phyloP scores from a whole-genome alignment of 176 grass and related monocot genomes.

The Rhynchospora pubera region DNA sequence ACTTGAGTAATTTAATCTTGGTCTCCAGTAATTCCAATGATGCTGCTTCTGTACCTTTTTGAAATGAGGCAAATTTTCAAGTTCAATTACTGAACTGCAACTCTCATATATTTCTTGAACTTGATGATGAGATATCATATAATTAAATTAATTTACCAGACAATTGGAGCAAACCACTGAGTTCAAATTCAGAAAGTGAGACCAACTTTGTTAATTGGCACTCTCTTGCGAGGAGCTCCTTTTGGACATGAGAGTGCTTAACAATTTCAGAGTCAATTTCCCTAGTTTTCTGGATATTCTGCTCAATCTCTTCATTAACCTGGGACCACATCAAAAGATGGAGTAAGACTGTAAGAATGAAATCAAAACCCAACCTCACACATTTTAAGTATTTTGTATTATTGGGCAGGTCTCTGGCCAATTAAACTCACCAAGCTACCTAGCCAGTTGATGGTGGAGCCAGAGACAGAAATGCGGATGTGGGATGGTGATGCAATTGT shows the following conservation, averaged over 20 bases:
- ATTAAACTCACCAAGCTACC: no score
- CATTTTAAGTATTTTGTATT: no score
- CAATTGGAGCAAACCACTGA: conserved; percentile 55
- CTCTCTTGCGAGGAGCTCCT: conserved; percentile 48
- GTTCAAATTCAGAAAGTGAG: conserved; percentile 45
- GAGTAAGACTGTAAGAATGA: neutral
- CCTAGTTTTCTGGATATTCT: conserved; percentile 70
- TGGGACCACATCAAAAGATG: conserved; percentile 22
- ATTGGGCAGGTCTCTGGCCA: no score
- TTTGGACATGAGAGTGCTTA: conserved; percentile 66
- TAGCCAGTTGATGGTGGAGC: no score
- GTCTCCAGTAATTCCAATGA: conserved; percentile 42
- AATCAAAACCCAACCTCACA: no score
- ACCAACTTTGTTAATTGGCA: conserved; percentile 41
- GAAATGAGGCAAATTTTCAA: neutral
- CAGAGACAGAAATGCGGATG: no score
- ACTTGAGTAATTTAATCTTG: conserved; percentile 52
- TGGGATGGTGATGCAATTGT: no score
- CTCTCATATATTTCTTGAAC: conserved; percentile 4
- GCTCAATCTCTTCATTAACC: conserved; percentile 84
- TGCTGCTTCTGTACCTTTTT: conserved; percentile 35
- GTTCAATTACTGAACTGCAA: neutral
- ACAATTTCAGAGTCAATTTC: conserved; percentile 76
- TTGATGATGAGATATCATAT: neutral
- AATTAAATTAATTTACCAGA: conserved; percentile 41